Evolutionary conservation across 768 basidiomycete genomes (phyloP).

Genomic region (Boletus subcaerulescens): DNA sequence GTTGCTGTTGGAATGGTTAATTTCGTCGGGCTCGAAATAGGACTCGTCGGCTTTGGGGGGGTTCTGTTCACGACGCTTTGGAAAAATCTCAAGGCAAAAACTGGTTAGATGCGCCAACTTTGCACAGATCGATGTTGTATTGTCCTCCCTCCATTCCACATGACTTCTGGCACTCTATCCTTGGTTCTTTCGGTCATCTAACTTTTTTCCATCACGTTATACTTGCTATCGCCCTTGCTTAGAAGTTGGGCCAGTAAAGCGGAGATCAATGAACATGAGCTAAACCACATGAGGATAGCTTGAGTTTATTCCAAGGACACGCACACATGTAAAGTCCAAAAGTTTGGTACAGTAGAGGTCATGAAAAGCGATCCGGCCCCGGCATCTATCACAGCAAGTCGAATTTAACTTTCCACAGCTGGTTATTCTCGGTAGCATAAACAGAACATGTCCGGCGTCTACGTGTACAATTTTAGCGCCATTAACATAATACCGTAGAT

Average conservation of each 20-base stretch:
- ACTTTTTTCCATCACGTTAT: background rate
- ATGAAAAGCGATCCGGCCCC: no score
- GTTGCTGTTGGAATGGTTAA: constrained; percentile 51
- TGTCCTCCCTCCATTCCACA: background rate
- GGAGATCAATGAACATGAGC: background rate
- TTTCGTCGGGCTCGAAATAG: constrained; percentile 59
- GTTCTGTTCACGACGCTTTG: constrained; percentile 54
- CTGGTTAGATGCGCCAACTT: constrained; percentile 37
- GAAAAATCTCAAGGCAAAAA: constrained; percentile 64
- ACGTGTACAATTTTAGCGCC: no score
- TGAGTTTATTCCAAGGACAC: background rate
- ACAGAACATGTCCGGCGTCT: no score
- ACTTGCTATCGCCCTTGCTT: background rate
- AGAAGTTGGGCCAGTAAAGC: background rate
- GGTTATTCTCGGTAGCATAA: no score
- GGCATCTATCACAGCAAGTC: no score
- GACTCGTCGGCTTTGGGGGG: constrained; percentile 55
- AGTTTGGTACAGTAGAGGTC: no score
- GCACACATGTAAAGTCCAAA: background rate
- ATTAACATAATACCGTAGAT: no score
- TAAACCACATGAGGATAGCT: background rate
- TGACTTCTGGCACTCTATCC: background rate
- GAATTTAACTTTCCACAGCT: no score
- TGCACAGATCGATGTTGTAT: background rate
- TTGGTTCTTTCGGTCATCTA: background rate